Base-by-base conservation (phyloP, 176 grass and related monocot species). In the Oryza officinalis region DNA sequence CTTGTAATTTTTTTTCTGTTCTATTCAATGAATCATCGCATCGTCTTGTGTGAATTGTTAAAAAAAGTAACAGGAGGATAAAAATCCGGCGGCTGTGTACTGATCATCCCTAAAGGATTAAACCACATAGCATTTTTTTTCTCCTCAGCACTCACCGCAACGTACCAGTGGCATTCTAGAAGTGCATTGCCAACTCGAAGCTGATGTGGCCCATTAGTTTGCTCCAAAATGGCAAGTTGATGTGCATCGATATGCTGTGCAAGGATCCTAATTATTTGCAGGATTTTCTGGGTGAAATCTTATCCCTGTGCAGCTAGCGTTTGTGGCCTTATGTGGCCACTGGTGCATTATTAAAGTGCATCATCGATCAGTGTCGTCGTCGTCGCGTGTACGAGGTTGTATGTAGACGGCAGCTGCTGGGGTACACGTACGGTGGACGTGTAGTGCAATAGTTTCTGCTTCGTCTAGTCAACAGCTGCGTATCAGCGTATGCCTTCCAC, bases 311-410 rank as follows among this genome's bases (percentile, higher is more conserved):
- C 37, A 38, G n/a, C n/a, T n/a, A n/a, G 37, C 45, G 81, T 27
- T 27, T 67, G 82, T 80, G 13, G 23, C 52, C 72, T 47, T 13
- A 49, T 63, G 66, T 86, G 83, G 83, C 88, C 83, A 82, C 88
- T 77, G 23, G 5, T 77, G 65, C 65, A 82, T 87, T 82, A 82
- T 87, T 87, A 49, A 87, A 82, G 85, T 63, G 82, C 33, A 35
- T 35, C 33, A 33, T 37, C 7, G 41, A 17, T 65, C 23, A 27
- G 37, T 40, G 80, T 65, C 44, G 69, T 26, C 67, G 65, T 6
- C 50, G 37, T 32, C 32, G 32, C 37, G 37, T 69, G 86, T 87
- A 70, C 86, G 79, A 87, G 79, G 86, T 82, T 76, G 59, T 71
- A 65, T 4, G 32, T 38, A 38, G 7, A 38, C 37, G n/a, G 23